Conservation (phyloP, 305 asterid genomes). For the Fraxinus sp. region DNA sequence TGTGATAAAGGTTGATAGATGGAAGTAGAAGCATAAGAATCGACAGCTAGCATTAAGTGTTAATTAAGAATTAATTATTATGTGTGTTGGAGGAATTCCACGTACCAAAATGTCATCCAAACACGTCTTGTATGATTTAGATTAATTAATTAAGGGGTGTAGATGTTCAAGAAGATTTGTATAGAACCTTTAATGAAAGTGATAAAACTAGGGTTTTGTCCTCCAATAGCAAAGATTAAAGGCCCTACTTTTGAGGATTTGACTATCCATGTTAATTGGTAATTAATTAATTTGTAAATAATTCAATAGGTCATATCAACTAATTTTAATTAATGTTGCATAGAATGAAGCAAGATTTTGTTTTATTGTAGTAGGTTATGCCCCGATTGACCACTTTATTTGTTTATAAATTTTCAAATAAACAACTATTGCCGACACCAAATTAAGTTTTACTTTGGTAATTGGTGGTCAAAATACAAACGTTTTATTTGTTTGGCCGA, state of each 20-base stretch:
- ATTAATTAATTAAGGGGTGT: not conserved
- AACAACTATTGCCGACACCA: not conserved
- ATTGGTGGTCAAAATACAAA: not conserved
- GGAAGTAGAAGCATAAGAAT: slow-evolving; percentile 5
- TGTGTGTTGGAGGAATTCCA: not conserved
- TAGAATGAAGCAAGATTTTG: not conserved
- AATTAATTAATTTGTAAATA: not conserved
- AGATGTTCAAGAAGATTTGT: not conserved
- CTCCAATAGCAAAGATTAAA: not conserved
- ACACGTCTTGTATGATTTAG: not conserved
- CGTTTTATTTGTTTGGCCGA: not conserved
- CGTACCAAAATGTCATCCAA: not conserved
- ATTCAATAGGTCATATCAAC: not conserved
- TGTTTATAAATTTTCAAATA: not conserved
- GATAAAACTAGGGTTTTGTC: not conserved
- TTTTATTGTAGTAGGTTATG: not conserved
- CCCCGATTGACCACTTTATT: not conserved
- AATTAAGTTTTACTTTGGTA: not conserved
- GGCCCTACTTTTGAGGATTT: slow-evolving; percentile 5
- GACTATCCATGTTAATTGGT: not conserved
- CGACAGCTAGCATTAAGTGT: not conserved
- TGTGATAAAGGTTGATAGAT: not conserved
- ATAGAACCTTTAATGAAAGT: not conserved
- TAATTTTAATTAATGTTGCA: not conserved
- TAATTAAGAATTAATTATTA: not conserved